A percentile compares a stretch with the other conserved stretches of the same genome.
Conservation (phyloP, 768 basidiomycete species). For the Trametes cingulata region DNA sequence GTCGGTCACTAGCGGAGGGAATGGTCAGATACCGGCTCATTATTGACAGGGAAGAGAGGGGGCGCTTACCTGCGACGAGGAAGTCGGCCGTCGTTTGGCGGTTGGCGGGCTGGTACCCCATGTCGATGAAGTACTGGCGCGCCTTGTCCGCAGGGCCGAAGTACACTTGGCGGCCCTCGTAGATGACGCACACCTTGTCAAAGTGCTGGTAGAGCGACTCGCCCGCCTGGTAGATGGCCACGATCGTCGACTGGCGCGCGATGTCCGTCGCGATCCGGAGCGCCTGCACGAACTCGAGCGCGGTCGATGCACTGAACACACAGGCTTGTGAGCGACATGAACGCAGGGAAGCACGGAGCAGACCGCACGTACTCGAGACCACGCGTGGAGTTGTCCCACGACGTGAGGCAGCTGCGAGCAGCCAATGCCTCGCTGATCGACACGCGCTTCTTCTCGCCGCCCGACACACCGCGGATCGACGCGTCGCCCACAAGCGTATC, state of each 20-base stretch:
- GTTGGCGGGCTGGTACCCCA: slow-evolving; percentile 57
- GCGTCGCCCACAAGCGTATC: slow-evolving; percentile 80
- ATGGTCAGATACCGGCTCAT: not conserved
- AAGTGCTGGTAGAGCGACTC: slow-evolving; percentile 66
- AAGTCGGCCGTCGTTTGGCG: slow-evolving; percentile 65
- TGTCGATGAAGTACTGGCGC: slow-evolving; percentile 68
- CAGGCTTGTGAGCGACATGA: not conserved
- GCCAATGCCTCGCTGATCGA: slow-evolving; percentile 75
- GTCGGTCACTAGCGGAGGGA: slow-evolving; percentile 48
- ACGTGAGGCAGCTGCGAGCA: slow-evolving; percentile 58
- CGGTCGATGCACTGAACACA: slow-evolving; percentile 45
- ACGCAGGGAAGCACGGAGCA: not conserved
- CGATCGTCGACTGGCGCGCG: slow-evolving; percentile 53
- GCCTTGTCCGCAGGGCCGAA: slow-evolving; percentile 70
- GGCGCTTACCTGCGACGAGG: slow-evolving; percentile 44
- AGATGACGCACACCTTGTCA: slow-evolving; percentile 80
- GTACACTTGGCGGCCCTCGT: slow-evolving; percentile 73
- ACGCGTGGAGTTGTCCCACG: slow-evolving; percentile 74
- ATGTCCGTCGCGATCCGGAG: slow-evolving; percentile 58
- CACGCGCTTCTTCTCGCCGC: slow-evolving; percentile 79
- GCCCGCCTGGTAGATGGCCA: slow-evolving; percentile 85
- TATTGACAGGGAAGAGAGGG: not conserved
- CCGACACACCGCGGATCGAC: slow-evolving; percentile 69
- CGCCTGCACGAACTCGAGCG: slow-evolving; percentile 58
- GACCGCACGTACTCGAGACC: slow-evolving; percentile 40